Evolutionary conservation across 768 basidiomycete species (phyloP).

Genomic region (Agrocybe chaxingu): DNA sequence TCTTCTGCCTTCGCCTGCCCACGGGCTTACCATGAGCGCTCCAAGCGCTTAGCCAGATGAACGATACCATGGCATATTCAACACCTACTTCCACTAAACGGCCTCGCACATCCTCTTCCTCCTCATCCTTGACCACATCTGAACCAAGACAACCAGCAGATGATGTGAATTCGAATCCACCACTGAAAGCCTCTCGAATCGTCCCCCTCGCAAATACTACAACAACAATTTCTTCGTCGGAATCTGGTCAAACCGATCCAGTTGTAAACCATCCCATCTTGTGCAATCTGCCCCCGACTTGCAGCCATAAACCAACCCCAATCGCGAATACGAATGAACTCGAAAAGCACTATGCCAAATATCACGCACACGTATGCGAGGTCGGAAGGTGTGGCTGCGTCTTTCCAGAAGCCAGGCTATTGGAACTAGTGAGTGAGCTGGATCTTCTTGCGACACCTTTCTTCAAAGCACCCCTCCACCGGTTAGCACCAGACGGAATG

Average conservation of each 20-base stretch:
- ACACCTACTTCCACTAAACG: constrained; percentile 26
- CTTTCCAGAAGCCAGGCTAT: constrained; percentile 77
- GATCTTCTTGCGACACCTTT: constrained; percentile 1
- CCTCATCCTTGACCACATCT: constrained; percentile 25
- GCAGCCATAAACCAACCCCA: constrained; percentile 62
- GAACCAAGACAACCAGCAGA: constrained; percentile 1
- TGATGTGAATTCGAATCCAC: constrained; percentile 16
- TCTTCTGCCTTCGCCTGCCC: not conserved
- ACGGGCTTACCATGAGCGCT: too few species aligned
- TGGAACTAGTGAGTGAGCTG: constrained; percentile 67
- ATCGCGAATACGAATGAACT: constrained; percentile 66
- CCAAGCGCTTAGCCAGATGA: not conserved
- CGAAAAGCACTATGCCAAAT: constrained; percentile 79
- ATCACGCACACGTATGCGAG: constrained; percentile 83
- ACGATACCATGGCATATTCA: not conserved
- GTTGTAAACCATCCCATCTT: constrained; percentile 28
- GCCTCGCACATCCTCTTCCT: constrained; percentile 33
- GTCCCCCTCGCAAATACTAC: constrained; percentile 11
- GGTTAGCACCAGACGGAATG: constrained; percentile 79
- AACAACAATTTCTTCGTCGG: not conserved
- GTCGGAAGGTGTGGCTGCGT: constrained; percentile 68
- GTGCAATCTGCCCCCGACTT: constrained; percentile 83
- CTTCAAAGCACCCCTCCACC: not conserved
- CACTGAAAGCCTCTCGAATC: constrained; percentile 28
- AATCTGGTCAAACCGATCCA: not conserved